Percentiles rank a stretch among this genome's conserved stretches.
These are phyloP conservation scores for carrot (Daucus carota) DNA, from an alignment of 129 eudicot genomes.

Conservation along the genomic window DNA sequence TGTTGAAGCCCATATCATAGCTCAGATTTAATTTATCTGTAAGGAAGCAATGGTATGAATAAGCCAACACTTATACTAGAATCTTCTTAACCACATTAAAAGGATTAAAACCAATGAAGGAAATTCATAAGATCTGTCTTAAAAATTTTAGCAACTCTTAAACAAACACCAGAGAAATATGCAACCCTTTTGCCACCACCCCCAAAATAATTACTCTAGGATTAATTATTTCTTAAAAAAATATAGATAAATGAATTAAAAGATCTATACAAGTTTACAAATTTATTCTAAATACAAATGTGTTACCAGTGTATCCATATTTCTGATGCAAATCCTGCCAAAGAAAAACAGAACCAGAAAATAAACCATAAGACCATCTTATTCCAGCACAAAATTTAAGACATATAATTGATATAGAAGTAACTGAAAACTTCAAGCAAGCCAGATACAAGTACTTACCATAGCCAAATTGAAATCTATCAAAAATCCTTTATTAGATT, in stretches of 20 bases:
- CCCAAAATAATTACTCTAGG: background rate
- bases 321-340: slow-evolving; percentile 74
- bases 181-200: background rate
- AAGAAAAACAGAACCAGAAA: slow-evolving; percentile 6
- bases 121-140: background rate
- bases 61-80: background rate
- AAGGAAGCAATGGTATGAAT: background rate
- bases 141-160: background rate
- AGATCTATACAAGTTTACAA: background rate
- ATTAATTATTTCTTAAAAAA: background rate
- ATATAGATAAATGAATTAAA: background rate
- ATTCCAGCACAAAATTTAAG: background rate
- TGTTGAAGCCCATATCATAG: slow-evolving; percentile 27
- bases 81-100: background rate
- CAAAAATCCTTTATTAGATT: slow-evolving; percentile 61
- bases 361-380: background rate
- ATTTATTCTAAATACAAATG: slow-evolving; percentile 13
- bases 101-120: background rate
- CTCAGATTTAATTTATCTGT: slow-evolving; percentile 44
- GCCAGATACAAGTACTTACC: slow-evolving; percentile 36
- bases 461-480: slow-evolving; percentile 95
- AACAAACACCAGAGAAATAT: background rate
- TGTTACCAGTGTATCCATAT: slow-evolving; percentile 56
- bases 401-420: background rate
- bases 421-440: background rate